These are phyloP conservation scores for Metarhizium anisopliae DNA, from an alignment of 2,329 filamentous ascomycete genomes.

Conservation along the genomic window DNA sequence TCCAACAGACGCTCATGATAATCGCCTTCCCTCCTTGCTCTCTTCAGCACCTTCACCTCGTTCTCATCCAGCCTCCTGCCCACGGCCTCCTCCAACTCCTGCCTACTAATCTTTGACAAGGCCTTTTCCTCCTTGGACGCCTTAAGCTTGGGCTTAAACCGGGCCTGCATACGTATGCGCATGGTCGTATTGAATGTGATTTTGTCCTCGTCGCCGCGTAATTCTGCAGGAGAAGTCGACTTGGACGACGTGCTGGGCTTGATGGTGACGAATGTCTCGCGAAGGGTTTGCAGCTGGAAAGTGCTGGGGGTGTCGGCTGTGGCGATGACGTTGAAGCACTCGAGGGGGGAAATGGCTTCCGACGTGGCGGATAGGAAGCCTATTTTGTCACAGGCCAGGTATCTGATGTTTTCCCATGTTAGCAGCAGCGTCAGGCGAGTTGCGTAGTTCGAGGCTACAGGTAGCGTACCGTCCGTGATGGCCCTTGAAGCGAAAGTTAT, in stretches of 20 bases:
- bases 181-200: slow-evolving; percentile 63
- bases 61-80: slow-evolving; percentile 72
- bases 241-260: slow-evolving; percentile 44
- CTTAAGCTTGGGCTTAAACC: slow-evolving; percentile 79
- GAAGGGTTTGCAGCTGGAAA: slow-evolving; percentile 66
- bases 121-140: slow-evolving; percentile 77
- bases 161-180: slow-evolving; percentile 85
- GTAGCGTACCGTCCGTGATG: slow-evolving; percentile 66
- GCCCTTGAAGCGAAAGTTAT: slow-evolving; percentile 77
- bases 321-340: slow-evolving; percentile 65
- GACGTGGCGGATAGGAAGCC: slow-evolving; percentile 68
- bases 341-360: slow-evolving; percentile 75
- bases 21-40: slow-evolving; percentile 73
- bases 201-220: slow-evolving; percentile 66
- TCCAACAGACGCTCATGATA: slow-evolving; percentile 83
- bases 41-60: slow-evolving; percentile 77
- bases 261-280: slow-evolving; percentile 60
- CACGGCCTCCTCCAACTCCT: slow-evolving; percentile 74
- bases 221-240: slow-evolving; percentile 44
- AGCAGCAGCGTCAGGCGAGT: background rate
- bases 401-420: slow-evolving; percentile 39
- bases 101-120: slow-evolving; percentile 73
- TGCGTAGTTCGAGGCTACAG: no score
- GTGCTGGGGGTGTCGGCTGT: slow-evolving; percentile 57
- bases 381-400: slow-evolving; percentile 76